These are phyloP conservation scores for Rhodomyrtus tomentosa DNA, from an alignment of 345 rosid species.

Conservation along the genomic window DNA sequence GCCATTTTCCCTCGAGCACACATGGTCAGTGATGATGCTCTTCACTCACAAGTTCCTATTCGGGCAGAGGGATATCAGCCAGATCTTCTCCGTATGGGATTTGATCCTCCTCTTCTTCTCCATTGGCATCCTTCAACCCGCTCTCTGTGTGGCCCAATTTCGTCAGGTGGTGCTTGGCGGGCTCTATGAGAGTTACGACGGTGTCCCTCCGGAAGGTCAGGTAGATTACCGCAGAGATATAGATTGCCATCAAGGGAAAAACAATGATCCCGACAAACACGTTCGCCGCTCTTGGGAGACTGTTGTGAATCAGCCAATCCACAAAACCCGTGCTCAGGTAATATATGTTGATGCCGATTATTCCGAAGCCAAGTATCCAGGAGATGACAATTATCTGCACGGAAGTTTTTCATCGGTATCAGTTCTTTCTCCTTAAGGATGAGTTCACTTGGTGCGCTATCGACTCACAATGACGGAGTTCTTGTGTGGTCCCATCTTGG, in stretches of 20 bases:
- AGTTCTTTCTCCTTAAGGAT: neutral
- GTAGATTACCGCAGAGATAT: constrained; percentile 28
- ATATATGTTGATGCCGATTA: constrained; percentile 54
- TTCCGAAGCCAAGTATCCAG: constrained; percentile 41
- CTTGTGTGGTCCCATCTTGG: constrained; percentile 69
- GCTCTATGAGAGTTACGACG: constrained; percentile 22
- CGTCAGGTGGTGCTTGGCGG: constrained; percentile 8
- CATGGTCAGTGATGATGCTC: neutral
- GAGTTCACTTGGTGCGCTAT: neutral
- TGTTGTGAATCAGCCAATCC: constrained; percentile 37
- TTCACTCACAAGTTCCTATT: neutral
- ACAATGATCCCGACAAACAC: constrained; percentile 34
- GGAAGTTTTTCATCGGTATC: neutral
- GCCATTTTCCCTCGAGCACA: neutral
- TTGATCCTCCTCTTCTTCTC: neutral
- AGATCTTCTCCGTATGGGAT: constrained; percentile 40
- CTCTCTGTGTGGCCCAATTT: constrained; percentile 10
- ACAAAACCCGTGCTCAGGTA: constrained; percentile 42
- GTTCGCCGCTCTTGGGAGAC: constrained; percentile 24
- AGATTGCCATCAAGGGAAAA: constrained; percentile 44
- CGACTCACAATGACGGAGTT: constrained; percentile 41
- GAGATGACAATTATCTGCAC: constrained; percentile 42
- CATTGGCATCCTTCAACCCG: neutral
- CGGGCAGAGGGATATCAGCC: constrained; percentile 25
- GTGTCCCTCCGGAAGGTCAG: constrained; percentile 40